Evolutionary conservation across 768 basidiomycete species (phyloP), one percentile per base, ranked within the genome.

Genomic region (Macrocybe gigantea): DNA sequence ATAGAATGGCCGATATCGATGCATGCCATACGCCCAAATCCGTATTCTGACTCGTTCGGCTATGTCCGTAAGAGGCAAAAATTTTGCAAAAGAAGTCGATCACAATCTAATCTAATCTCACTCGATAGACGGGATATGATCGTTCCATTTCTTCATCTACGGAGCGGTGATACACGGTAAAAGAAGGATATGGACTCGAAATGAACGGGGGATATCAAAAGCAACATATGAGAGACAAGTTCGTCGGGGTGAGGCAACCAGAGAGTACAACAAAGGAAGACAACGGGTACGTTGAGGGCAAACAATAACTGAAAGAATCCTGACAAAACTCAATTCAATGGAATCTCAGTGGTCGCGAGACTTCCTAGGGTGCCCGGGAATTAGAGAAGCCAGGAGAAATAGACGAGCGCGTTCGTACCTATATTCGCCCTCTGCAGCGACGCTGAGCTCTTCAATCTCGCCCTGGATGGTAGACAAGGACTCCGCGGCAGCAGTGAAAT

Each of bases 361-460:
- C 81, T 91, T 91, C 69, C 88, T 91, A 60, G 49, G 52, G 36
- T 39, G 32, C 44, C 35, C 33, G 38, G 44, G 10, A 40, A 13
- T 8, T 36, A 7, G 12, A 11, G 7, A 38, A n/a, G 30, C 10
- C 32, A 12, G 33, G 44, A 53, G 50, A 42, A 35, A 15, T 6
- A 1, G 6, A 51, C 22, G 31, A 40, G 6, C 7, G 12, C n/a
- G 33, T 5, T 33, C 55, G 54, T 53, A 91, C 85, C 94, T 87
- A 73, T 95, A 97, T 63, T 94, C 91, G 49, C 90, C 91, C 67
- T 97, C 94, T 0, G 94, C 93, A 40, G 91, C 90, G 33, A 93
- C 86, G 50, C 83, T 85, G 55, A 95, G 76, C 56, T 97, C 93
- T 54, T 96, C 94, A 41, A 97, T 87, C 64, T 96, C 92, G 42